Conservation (phyloP, 352 stramenopile genomes). For the Globisporangium perplexum region DNA sequence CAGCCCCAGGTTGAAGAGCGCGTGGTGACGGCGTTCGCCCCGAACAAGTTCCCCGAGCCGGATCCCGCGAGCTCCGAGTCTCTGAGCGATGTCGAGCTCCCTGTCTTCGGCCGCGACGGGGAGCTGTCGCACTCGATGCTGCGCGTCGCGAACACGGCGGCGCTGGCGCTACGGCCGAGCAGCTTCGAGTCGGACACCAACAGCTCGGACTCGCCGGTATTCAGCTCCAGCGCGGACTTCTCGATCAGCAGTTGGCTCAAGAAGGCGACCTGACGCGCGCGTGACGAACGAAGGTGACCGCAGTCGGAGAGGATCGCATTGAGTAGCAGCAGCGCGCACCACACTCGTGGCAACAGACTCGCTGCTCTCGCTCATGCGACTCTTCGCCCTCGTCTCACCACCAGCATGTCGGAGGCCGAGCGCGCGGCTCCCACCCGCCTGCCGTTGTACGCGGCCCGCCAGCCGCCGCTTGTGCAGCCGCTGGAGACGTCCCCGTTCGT, state of each 20-base stretch:
- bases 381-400: too few species aligned
- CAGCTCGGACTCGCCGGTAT: constrained; percentile 4
- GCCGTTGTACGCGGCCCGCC: constrained; percentile 40
- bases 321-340: too few species aligned
- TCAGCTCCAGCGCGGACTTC: constrained; percentile 36
- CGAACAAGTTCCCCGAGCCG: constrained; percentile 13
- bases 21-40: constrained; percentile 1
- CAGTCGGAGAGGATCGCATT: too few species aligned
- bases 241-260: constrained; percentile 40
- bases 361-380: too few species aligned
- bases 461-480: constrained; percentile 50
- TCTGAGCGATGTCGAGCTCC: constrained; percentile 1
- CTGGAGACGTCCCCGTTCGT: constrained; percentile 33
- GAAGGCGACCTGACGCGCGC: neutral
- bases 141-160: constrained; percentile 1
- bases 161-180: neutral
- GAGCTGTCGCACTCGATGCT: constrained; percentile 15
- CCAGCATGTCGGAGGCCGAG: too few species aligned
- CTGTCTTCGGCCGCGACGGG: constrained; percentile 1
- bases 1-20: neutral
- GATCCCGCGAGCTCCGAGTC: neutral
- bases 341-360: too few species aligned
- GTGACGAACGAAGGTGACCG: constrained; percentile 5
- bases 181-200: neutral
- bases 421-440: constrained; percentile 6